These are phyloP conservation scores for Alternaria incomplexa DNA, from an alignment of 2,329 filamentous ascomycete species.

Conservation along the genomic window DNA sequence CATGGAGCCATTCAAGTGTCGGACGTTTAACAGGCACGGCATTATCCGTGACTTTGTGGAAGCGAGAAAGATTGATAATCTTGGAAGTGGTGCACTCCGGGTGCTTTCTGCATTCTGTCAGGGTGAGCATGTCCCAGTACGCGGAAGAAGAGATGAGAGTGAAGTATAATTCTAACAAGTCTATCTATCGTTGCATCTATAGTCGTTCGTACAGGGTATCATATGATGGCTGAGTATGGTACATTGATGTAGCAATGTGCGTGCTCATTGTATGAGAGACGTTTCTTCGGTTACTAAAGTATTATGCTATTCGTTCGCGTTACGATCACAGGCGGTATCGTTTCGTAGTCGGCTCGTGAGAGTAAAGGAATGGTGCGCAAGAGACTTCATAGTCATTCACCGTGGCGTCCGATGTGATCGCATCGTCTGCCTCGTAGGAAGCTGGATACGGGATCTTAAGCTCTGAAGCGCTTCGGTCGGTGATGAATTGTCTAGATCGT, in stretches of 20 bases:
- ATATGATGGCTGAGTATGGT: background rate
- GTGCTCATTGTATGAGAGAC: background rate
- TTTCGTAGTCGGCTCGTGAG: background rate
- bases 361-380: background rate
- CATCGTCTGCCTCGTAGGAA: conserved; percentile 6
- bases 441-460: conserved; percentile 9
- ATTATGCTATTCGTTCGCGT: background rate
- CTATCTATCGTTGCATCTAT: background rate
- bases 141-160: background rate
- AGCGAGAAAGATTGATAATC: background rate
- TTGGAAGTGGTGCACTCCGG: background rate
- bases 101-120: background rate
- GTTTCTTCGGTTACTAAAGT: background rate
- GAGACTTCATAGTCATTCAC: background rate
- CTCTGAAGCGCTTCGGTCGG: conserved; percentile 11
- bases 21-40: background rate
- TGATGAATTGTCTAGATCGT: conserved; percentile 4
- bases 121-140: background rate
- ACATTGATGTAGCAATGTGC: background rate
- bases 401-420: background rate
- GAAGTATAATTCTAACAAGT: background rate
- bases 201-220: conserved; percentile 1
- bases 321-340: background rate
- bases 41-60: background rate
- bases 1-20: background rate